Conservation (phyloP, 257 asterid genomes). For the Pogostemon cablin region DNA sequence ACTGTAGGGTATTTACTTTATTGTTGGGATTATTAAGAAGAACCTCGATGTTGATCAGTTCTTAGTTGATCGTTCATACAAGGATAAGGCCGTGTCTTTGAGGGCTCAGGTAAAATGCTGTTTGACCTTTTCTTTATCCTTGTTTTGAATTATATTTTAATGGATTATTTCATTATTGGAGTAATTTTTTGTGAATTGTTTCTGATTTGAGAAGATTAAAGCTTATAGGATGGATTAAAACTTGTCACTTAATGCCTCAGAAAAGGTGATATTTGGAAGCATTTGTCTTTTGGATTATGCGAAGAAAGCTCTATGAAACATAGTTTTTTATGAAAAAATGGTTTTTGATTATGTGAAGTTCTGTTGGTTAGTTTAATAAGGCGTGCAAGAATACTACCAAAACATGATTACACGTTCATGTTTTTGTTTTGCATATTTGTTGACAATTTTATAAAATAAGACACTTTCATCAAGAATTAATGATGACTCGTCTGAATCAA, state of each 20-base stretch:
- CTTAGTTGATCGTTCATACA: slow-evolving; percentile 71
- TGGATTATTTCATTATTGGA: slow-evolving; percentile 6
- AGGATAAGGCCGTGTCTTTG: slow-evolving; percentile 50
- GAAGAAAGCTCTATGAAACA: neutral
- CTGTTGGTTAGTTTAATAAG: neutral
- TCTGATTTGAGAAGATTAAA: neutral
- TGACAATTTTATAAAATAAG: too few species aligned
- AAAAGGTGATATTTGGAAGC: neutral
- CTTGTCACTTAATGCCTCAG: neutral
- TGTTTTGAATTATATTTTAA: neutral
- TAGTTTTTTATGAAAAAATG: neutral
- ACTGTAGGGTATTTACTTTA: slow-evolving; percentile 78
- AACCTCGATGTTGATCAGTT: slow-evolving; percentile 80
- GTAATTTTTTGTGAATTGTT: neutral
- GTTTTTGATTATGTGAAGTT: neutral
- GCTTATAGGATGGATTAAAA: neutral
- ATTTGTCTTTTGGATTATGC: slow-evolving; percentile 3
- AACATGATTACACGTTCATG: too few species aligned
- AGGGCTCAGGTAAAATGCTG: slow-evolving; percentile 53
- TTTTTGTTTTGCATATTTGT: too few species aligned
- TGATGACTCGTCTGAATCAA: too few species aligned
- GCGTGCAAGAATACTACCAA: too few species aligned
- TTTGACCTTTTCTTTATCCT: neutral
- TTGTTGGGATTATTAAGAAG: slow-evolving; percentile 86
- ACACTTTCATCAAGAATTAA: too few species aligned